Evolutionary conservation across 192 early-diverging fungal species (phyloP).

Genomic region (Podila minutissima): DNA sequence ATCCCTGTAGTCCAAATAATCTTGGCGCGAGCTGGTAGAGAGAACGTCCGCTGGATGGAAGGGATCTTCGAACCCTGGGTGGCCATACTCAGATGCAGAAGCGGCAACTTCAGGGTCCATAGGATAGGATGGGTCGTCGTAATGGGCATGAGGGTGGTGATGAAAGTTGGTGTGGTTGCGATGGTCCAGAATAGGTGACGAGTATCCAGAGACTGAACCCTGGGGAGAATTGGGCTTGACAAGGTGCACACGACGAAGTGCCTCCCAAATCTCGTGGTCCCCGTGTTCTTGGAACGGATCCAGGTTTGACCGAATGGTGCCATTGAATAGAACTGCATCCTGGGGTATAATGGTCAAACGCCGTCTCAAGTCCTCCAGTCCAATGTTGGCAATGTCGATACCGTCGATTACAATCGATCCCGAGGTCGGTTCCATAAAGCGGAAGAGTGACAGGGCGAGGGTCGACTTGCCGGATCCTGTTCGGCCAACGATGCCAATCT

Average conservation of each 20-base stretch:
- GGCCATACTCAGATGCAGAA: constrained; percentile 12
- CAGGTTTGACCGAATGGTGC: constrained; percentile 81
- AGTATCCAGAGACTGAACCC: constrained; percentile 5
- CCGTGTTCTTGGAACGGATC: constrained; percentile 87
- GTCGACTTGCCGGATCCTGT: constrained; percentile 92
- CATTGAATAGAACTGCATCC: constrained; percentile 64
- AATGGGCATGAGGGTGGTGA: neutral
- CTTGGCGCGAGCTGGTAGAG: constrained; percentile 1
- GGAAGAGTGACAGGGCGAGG: constrained; percentile 80
- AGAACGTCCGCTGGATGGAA: constrained; percentile 11
- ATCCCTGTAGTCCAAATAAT: constrained; percentile 1
- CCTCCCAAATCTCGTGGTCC: constrained; percentile 83
- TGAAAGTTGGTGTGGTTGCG: constrained; percentile 9
- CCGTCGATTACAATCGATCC: constrained; percentile 84
- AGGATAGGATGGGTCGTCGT: constrained; percentile 1
- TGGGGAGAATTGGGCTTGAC: constrained; percentile 39
- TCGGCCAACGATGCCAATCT: constrained; percentile 95
- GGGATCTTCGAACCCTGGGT: constrained; percentile 12
- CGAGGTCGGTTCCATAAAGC: constrained; percentile 75
- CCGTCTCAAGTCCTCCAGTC: constrained; percentile 82
- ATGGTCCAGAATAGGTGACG: constrained; percentile 12
- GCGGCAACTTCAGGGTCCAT: constrained; percentile 21
- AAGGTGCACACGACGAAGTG: constrained; percentile 80
- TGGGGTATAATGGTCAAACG: constrained; percentile 92
- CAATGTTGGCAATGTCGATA: constrained; percentile 77